phyloP scores from a whole-genome alignment of 225 moss, liverwort and hornwort species.

The Sphagnum tenellum region DNA sequence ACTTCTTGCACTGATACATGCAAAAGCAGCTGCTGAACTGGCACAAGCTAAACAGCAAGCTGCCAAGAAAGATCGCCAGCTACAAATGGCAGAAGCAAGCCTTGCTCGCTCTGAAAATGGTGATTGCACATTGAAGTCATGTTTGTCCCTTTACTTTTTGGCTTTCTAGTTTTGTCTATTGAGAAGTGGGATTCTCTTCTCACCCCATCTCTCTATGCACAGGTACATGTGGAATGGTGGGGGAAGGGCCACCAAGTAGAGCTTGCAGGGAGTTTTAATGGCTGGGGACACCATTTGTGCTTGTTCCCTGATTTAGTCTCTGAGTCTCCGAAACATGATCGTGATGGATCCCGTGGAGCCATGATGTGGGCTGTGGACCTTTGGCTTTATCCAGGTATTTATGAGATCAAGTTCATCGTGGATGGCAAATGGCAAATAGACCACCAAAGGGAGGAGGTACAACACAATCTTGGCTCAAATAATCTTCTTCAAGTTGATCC shows the following conservation, averaged over 20 bases:
- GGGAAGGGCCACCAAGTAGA: conserved; percentile 80
- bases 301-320: conserved; percentile 67
- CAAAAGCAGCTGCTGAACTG: conserved; percentile 69
- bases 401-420: conserved; percentile 89
- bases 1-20: conserved; percentile 64
- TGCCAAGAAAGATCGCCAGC: conserved; percentile 46
- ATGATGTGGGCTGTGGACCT: conserved; percentile 83
- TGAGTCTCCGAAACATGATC: conserved; percentile 54
- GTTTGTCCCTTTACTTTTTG: too few species aligned
- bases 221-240: conserved; percentile 95
- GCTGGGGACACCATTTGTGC: conserved; percentile 65
- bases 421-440: conserved; percentile 92
- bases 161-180: too few species aligned
- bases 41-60: conserved; percentile 63
- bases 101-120: conserved; percentile 61
- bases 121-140: too few species aligned
- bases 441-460: conserved; percentile 65
- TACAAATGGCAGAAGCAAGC: conserved; percentile 65
- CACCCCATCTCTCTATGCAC: too few species aligned
- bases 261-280: conserved; percentile 90
- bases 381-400: conserved; percentile 78
- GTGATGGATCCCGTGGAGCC: conserved; percentile 56
- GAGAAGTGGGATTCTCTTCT: too few species aligned
- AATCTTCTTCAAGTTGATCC: conserved; percentile 70
- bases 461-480: conserved; percentile 64